Evolutionary conservation across 768 basidiomycete genomes (phyloP).

Genomic region (Tylopilus rubrobrunneus): DNA sequence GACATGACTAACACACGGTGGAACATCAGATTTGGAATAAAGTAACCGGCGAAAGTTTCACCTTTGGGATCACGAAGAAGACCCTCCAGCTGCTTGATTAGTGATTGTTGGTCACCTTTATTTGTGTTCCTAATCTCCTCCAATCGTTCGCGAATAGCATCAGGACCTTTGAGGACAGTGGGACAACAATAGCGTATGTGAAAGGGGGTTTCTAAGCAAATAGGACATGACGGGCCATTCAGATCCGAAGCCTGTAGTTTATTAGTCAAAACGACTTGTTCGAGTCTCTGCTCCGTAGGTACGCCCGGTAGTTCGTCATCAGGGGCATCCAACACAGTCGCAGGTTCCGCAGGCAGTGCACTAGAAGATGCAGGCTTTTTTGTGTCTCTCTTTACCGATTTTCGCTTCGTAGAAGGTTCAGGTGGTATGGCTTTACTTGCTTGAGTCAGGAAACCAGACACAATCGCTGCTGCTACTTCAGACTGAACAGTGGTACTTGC

Average conservation of each 20-base stretch:
- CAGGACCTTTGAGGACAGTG: slow-evolving; percentile 40
- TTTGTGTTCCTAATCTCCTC: slow-evolving; percentile 35
- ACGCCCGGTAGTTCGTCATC: not conserved
- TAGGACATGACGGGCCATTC: slow-evolving; percentile 33
- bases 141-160: slow-evolving; percentile 43
- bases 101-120: slow-evolving; percentile 15
- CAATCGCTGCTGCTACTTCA: slow-evolving; percentile 20
- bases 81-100: slow-evolving; percentile 42
- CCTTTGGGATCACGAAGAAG: slow-evolving; percentile 30
- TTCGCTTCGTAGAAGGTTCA: slow-evolving; percentile 8
- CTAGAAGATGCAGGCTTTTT: slow-evolving; percentile 4
- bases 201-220: slow-evolving; percentile 42
- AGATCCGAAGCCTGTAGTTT: not conserved
- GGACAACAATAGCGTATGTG: slow-evolving; percentile 53
- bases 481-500: slow-evolving; percentile 14
- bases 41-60: slow-evolving; percentile 6
- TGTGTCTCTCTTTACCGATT: slow-evolving; percentile 4
- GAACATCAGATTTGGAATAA: slow-evolving; percentile 7
- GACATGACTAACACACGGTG: slow-evolving; percentile 4
- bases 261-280: not conserved
- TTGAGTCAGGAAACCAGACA: slow-evolving; percentile 4
- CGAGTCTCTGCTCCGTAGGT: not conserved
- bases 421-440: slow-evolving; percentile 3
- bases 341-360: not conserved
- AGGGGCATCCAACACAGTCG: not conserved